Conservation (phyloP, 2,329 filamentous ascomycete species). For the Biscogniauxia sp. region DNA sequence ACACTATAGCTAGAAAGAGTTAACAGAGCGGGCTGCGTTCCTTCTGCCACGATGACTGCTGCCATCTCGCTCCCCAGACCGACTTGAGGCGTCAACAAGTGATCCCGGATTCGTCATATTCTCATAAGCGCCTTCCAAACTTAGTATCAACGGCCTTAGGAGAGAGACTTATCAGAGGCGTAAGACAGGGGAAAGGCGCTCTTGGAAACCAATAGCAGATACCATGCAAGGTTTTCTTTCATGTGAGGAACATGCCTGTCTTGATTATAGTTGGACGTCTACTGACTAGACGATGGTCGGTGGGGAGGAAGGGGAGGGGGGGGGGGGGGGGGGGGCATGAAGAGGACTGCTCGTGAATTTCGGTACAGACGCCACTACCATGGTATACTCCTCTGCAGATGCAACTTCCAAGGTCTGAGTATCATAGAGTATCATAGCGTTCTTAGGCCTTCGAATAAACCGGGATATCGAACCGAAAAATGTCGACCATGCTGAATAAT, state of each 20-base stretch:
- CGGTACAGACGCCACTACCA: background rate
- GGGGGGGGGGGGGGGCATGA: too few relatives aligned
- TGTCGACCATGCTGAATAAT: background rate
- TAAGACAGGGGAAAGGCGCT: slow-evolving; percentile 5
- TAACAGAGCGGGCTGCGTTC: slow-evolving; percentile 4
- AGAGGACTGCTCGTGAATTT: background rate
- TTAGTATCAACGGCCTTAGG: slow-evolving; percentile 6
- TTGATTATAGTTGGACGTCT: background rate
- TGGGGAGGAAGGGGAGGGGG: background rate
- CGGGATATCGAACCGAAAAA: background rate
- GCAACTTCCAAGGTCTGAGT: background rate
- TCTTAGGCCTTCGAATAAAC: background rate
- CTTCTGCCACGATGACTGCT: background rate
- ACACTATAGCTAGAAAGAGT: slow-evolving; percentile 10
- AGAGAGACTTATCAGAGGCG: background rate
- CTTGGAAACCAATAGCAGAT: slow-evolving; percentile 3
- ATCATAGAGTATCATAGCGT: background rate
- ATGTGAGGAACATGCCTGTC: slow-evolving; percentile 2
- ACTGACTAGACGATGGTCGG: background rate
- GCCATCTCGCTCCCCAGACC: slow-evolving; percentile 2
- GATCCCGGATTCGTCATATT: slow-evolving; percentile 13
- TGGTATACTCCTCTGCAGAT: background rate
- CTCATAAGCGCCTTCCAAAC: slow-evolving; percentile 5
- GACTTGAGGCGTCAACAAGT: slow-evolving; percentile 6
- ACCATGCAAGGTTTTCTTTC: slow-evolving; percentile 4